Evolutionary conservation across 2,329 filamentous ascomycete species (phyloP).

Genomic region (Diaporthe capsici): DNA sequence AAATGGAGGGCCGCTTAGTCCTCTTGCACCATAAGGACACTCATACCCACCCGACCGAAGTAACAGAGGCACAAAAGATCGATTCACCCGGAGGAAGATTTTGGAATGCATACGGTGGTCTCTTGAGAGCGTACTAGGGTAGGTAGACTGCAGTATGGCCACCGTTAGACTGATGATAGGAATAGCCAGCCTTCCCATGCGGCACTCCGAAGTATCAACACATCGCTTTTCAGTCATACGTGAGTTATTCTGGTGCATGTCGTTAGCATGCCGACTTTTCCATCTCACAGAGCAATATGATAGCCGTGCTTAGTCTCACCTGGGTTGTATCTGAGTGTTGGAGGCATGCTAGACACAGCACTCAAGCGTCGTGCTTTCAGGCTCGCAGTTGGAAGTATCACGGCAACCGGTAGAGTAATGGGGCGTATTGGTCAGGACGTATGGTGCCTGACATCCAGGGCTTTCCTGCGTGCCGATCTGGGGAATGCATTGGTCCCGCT

Average conservation of each 20-base stretch:
- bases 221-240: too few relatives aligned
- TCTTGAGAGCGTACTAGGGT: neutral
- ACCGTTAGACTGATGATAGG: too few relatives aligned
- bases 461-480: neutral
- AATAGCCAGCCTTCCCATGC: too few relatives aligned
- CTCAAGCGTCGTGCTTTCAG: neutral
- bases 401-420: neutral
- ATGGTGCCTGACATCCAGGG: neutral
- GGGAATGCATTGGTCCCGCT: neutral
- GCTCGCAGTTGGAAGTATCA: neutral
- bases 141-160: too few relatives aligned
- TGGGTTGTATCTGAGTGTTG: neutral
- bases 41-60: neutral
- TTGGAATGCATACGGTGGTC: neutral
- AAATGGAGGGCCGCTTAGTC: neutral
- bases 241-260: too few relatives aligned
- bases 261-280: neutral
- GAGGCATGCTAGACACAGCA: neutral
- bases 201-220: too few relatives aligned
- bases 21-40: neutral
- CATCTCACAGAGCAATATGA: neutral
- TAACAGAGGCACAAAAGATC: neutral
- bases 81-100: neutral
- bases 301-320: neutral
- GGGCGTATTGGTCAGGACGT: neutral